Base-by-base conservation (phyloP, 2,329 filamentous ascomycete species). In the Colletotrichum endophyticum region DNA sequence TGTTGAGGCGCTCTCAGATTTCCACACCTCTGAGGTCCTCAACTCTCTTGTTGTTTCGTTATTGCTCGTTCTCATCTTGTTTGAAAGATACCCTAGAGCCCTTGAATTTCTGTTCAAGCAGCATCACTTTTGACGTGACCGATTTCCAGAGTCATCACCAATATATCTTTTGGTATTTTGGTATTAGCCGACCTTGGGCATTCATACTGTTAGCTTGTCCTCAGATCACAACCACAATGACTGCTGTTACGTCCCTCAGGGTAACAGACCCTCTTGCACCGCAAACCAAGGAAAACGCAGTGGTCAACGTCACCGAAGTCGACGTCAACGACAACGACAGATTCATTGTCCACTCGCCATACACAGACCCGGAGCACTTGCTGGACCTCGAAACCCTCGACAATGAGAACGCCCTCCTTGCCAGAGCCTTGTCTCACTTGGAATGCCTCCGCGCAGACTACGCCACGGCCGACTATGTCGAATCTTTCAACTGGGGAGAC, bases 401-500 rank as follows among this genome's bases (percentile, higher is more conserved):
- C 77, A 85, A 85, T 0, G 90, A 95, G 78, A 93, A 93, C 78
- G 90, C 89, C 12, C 88, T 98, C 68, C 88, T 98, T 70, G 93
- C 95, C 7, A 89, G 92, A 76, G 94, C 95, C 1, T 87, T 98
- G 75, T 91, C 91, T 32, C 86, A 87, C 16, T 88, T 98, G 79
- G 88, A 87, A 75, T 91, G 92, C 49, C 86, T 92, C 22, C 90
- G 92, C 3, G 83, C 88, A 9, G 93, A 96, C 82, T 98, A 98
- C 85, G 95, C 95, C 73, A 96, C 92, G 2, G 92, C 93, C 2
- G 87, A 91, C 0, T 98, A 98, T 84, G 84, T 88, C 5, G 90
- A 93, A 3, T 92, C 92, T 0, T 96, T 98, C 86, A 98, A 98
- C 84, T 97, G 95, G 93, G 77, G 83, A 5, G 86, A 90, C 57